A percentile compares a stretch with the other conserved stretches of the same genome.
These are phyloP conservation scores for Pythium dissotocum DNA, from an alignment of 352 stramenopile species.

Conservation along the genomic window DNA sequence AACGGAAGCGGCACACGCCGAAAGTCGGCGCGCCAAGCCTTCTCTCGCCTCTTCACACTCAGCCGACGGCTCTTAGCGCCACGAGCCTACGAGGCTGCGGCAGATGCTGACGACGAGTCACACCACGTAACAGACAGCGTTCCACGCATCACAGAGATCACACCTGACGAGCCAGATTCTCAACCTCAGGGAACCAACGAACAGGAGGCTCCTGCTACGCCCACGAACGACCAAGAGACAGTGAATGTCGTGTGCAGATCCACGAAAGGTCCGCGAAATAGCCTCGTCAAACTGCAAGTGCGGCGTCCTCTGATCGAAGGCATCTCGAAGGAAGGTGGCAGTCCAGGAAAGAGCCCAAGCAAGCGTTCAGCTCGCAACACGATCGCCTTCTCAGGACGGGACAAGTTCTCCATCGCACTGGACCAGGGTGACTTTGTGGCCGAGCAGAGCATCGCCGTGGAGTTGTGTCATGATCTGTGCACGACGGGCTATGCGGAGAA, in stretches of 20 bases:
- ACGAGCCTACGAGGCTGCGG: background rate
- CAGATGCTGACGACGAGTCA: background rate
- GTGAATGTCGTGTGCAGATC: conserved; percentile 37
- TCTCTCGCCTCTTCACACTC: conserved; percentile 19
- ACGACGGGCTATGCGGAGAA: conserved; percentile 73
- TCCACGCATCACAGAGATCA: background rate
- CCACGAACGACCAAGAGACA: conserved; percentile 15
- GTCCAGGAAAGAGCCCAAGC: background rate
- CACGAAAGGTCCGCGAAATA: conserved; percentile 20
- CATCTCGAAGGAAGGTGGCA: background rate
- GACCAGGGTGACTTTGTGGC: conserved; percentile 33
- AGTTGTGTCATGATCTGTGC: conserved; percentile 79
- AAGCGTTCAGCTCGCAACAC: conserved; percentile 12
- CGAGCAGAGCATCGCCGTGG: conserved; percentile 56
- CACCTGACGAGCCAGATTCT: background rate
- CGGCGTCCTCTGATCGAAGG: conserved; percentile 7
- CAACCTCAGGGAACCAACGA: background rate
- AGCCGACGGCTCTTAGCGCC: conserved; percentile 10
- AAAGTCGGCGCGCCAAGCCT: conserved; percentile 8
- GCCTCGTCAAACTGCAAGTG: conserved; percentile 34
- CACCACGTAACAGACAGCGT: background rate
- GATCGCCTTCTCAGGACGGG: conserved; percentile 1
- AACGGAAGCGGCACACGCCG: conserved; percentile 7
- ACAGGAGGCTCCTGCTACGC: background rate
- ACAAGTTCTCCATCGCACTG: conserved; percentile 26